Evolutionary conservation across 2,329 filamentous ascomycete species (phyloP).

Genomic region (Colletotrichum zoysiae): DNA sequence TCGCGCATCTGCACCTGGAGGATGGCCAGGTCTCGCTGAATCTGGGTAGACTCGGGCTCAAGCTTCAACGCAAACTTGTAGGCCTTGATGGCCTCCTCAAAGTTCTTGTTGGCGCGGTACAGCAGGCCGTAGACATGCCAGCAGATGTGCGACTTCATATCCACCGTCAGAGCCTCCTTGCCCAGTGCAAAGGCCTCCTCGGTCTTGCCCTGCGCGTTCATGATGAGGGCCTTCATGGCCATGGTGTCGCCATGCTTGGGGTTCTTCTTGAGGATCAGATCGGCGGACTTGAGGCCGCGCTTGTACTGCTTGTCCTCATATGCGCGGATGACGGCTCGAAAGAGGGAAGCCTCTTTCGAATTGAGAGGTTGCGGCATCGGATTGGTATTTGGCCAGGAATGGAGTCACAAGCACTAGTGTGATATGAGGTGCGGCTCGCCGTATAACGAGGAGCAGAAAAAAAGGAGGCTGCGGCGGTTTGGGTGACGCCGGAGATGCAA

Average conservation of each 20-base stretch:
- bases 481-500: constrained; percentile 17
- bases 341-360: constrained; percentile 93
- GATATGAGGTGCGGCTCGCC: neutral
- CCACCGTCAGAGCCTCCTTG: constrained; percentile 91
- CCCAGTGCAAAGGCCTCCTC: constrained; percentile 95
- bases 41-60: constrained; percentile 94
- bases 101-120: constrained; percentile 95
- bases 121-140: constrained; percentile 99
- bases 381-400: constrained; percentile 42
- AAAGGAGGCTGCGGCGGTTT: constrained; percentile 2
- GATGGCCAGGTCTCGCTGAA: constrained; percentile 91
- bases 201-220: constrained; percentile 91
- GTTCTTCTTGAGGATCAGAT: constrained; percentile 95
- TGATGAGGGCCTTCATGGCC: constrained; percentile 98
- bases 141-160: constrained; percentile 99
- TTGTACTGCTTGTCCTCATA: constrained; percentile 99
- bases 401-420: constrained; percentile 27
- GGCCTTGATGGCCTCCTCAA: constrained; percentile 98
- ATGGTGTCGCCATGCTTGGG: constrained; percentile 98
- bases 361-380: constrained; percentile 79
- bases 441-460: neutral
- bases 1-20: constrained; percentile 97
- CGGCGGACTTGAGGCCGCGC: constrained; percentile 89
- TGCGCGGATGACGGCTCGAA: constrained; percentile 92
- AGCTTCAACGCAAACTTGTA: constrained; percentile 95